Base-by-base conservation (phyloP, 1,284 basidiomycete species). In the Papiliotrema flavescens region DNA sequence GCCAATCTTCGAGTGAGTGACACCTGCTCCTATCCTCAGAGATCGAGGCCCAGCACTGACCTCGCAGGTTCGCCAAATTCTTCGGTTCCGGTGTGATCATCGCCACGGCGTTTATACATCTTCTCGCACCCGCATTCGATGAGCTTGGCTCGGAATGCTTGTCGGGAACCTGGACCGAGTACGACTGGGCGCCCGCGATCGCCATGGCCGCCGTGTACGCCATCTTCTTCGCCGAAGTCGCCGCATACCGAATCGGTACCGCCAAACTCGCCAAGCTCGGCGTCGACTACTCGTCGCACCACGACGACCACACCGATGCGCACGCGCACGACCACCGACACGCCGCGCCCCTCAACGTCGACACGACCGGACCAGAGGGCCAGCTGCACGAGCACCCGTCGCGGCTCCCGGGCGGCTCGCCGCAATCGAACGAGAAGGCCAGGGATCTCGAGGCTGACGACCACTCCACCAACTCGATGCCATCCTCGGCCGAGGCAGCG, bases 21-120 rank as follows among this genome's bases (percentile, higher is more conserved):
- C 26, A n/a, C n/a, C n/a, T n/a, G n/a, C 11, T 19, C 34, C 41
- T n/a, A 34, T 47, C 36, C n/a, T n/a, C n/a, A n/a, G n/a, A n/a
- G n/a, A n/a, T n/a, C n/a, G n/a, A n/a, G n/a, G n/a, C n/a, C 8
- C 23, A 23, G 26, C 5, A 40, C 36, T 39, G 23, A 39, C 34
- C 8, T 37, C n/a, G 13, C 47, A 65, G 87, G 45, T 92, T 95
- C 70, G 88, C 89, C 28, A 96, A 95, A 76, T 98, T 89, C 78
- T 97, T 97, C 76, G 95, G 95, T 46, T 92, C 90, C 8, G 91
- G 90, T 28, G 89, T 95, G 57, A 93, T 94, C 70, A 89, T 98
- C 60, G 91, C 91, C 0, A 98, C 95, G 1, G 87, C 87, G 0
- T 92, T 93, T 71, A 91, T 93, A 56, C 90, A 93, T 73, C 81